Conservation (phyloP, 2,329 filamentous ascomycete species). For the Claviceps pusilla region DNA sequence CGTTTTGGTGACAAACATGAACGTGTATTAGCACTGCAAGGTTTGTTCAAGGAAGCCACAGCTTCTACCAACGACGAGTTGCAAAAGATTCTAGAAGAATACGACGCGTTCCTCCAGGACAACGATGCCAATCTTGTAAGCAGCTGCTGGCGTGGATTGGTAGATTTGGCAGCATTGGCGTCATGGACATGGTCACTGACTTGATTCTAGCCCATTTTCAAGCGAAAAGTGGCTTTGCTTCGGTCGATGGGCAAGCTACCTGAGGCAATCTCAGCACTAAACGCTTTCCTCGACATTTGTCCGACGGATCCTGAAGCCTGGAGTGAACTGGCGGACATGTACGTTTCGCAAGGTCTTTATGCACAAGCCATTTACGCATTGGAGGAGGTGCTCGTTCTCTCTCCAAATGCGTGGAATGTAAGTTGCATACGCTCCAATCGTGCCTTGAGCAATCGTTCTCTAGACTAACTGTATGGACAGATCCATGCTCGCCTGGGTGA, state of each 20-base stretch:
- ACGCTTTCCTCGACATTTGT: conserved; percentile 62
- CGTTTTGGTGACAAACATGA: conserved; percentile 80
- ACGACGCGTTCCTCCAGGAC: conserved; percentile 58
- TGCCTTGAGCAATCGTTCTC: neutral
- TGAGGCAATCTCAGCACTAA: conserved; percentile 63
- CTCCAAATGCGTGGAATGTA: conserved; percentile 92
- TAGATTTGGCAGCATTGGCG: too few relatives aligned
- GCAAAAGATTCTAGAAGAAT: conserved; percentile 56
- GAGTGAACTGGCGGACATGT: conserved; percentile 81
- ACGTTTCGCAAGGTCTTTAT: conserved; percentile 63
- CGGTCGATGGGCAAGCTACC: conserved; percentile 52
- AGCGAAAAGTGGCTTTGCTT: conserved; percentile 68
- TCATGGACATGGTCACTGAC: conserved; percentile 9
- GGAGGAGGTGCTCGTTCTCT: conserved; percentile 76
- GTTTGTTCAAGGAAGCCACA: conserved; percentile 70
- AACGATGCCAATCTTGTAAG: conserved; percentile 69
- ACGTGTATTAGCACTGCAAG: conserved; percentile 67
- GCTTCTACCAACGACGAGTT: conserved; percentile 52
- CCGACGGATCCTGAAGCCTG: conserved; percentile 88
- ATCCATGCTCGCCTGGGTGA: conserved; percentile 81
- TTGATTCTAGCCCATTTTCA: conserved; percentile 56
- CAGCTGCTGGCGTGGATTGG: neutral
- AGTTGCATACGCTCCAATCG: conserved; percentile 18
- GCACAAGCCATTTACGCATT: conserved; percentile 74
- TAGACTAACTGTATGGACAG: conserved; percentile 27